phyloP scores from a whole-genome alignment of 176 grass and related monocot species.

The Ensete ventricosum region DNA sequence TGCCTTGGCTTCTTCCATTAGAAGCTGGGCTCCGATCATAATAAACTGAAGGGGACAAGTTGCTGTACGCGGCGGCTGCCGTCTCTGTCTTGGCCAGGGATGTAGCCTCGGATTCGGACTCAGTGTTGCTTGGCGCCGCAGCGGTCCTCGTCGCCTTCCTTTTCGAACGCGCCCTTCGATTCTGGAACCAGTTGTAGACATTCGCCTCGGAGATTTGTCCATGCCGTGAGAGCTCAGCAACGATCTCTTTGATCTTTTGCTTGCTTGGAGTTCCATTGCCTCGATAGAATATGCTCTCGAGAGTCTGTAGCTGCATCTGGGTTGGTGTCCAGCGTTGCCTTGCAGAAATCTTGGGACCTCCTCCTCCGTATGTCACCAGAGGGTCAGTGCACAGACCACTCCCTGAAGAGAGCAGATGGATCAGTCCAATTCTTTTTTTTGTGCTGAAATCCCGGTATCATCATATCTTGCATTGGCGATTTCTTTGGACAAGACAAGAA shows the following conservation, averaged over 20 bases:
- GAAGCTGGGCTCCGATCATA: too few relatives aligned
- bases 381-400: slow-evolving; percentile 30
- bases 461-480: too few relatives aligned
- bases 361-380: background rate
- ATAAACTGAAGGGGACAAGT: too few relatives aligned
- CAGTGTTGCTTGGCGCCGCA: slow-evolving; percentile 46
- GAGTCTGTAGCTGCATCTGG: slow-evolving; percentile 77
- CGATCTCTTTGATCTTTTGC: slow-evolving; percentile 91
- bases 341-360: slow-evolving; percentile 11
- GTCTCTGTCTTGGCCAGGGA: slow-evolving; percentile 17
- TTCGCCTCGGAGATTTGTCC: slow-evolving; percentile 93
- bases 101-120: slow-evolving; percentile 67
- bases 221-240: slow-evolving; percentile 62
- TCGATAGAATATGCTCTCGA: slow-evolving; percentile 78
- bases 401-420: slow-evolving; percentile 24
- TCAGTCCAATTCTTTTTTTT: background rate
- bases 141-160: slow-evolving; percentile 56
- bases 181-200: slow-evolving; percentile 99
- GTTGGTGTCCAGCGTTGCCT: slow-evolving; percentile 92
- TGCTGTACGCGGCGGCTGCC: too few relatives aligned
- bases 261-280: slow-evolving; percentile 90
- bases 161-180: slow-evolving; percentile 72
- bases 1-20: too few relatives aligned
- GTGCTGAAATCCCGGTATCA: too few relatives aligned
- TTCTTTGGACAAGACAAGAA: too few relatives aligned